Evolutionary conservation across 2,329 filamentous ascomycete genomes (phyloP).

Genomic region (Helminthosporium solani): DNA sequence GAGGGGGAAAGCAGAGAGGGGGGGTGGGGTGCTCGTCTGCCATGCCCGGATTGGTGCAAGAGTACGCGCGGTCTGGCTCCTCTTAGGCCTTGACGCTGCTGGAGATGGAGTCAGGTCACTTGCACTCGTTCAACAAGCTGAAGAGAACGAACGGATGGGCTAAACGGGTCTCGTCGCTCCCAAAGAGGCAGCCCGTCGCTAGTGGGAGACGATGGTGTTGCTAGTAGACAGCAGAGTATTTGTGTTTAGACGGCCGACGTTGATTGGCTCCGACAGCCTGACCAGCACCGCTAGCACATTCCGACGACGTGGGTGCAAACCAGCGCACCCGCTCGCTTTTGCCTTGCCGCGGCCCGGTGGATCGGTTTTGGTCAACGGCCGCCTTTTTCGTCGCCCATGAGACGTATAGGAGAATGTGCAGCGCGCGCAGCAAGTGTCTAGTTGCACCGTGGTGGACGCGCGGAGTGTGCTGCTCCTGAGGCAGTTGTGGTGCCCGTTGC

Average conservation of each 20-base stretch:
- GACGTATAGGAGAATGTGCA: too few species aligned
- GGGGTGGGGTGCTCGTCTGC: too few species aligned
- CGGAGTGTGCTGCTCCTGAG: too few species aligned
- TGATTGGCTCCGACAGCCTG: slow-evolving; percentile 9
- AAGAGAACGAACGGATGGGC: too few species aligned
- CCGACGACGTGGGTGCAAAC: slow-evolving; percentile 12
- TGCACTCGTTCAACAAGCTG: too few species aligned
- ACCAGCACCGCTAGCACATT: slow-evolving; percentile 8
- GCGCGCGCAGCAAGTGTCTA: too few species aligned
- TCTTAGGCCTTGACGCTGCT: too few species aligned
- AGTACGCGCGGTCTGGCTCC: too few species aligned
- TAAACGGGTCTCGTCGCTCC: background rate
- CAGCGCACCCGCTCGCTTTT: slow-evolving; percentile 10
- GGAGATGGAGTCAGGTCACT: too few species aligned
- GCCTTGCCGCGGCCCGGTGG: slow-evolving; percentile 17
- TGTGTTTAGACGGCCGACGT: slow-evolving; percentile 1
- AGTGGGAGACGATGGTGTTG: background rate
- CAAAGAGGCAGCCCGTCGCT: background rate
- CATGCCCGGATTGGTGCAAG: too few species aligned
- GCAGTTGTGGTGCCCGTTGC: background rate
- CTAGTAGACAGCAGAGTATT: background rate
- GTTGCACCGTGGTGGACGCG: too few species aligned
- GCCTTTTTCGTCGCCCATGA: background rate
- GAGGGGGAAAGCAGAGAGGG: too few species aligned
- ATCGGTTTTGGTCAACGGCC: slow-evolving; percentile 22